phyloP scores from a whole-genome alignment of 116 monocot species.

The Iris pallida region DNA sequence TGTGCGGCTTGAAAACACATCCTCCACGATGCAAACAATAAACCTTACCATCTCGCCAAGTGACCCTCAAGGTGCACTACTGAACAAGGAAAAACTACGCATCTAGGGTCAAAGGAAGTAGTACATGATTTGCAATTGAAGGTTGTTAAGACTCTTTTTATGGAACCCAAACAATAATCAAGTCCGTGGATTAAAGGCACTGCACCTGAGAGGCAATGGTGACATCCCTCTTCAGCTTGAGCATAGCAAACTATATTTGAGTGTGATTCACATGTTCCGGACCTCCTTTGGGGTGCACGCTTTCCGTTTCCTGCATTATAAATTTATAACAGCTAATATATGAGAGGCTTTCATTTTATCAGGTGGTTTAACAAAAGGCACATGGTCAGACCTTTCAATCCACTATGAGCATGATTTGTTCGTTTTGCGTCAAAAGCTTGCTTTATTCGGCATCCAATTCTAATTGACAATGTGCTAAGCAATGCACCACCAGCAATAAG shows the following conservation, averaged over 20 bases:
- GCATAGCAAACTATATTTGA: constrained; percentile 48
- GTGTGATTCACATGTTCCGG: constrained; percentile 39
- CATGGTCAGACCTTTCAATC: constrained; percentile 41
- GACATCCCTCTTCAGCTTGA: constrained; percentile 38
- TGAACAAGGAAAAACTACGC: no score
- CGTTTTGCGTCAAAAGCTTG: constrained; percentile 44
- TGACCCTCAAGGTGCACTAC: no score
- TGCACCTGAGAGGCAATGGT: constrained; percentile 55
- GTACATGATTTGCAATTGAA: no score
- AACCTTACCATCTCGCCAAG: no score
- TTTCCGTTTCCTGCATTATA: constrained; percentile 37
- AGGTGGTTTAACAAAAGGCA: neutral
- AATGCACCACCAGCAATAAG: constrained; percentile 74
- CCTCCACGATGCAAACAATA: no score
- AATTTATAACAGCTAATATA: constrained; percentile 6
- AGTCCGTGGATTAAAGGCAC: neutral
- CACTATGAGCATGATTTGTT: constrained; percentile 17
- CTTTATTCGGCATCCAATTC: constrained; percentile 62
- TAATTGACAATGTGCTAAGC: constrained; percentile 59
- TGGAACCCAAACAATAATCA: neutral
- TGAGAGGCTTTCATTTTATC: neutral
- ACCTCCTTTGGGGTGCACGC: constrained; percentile 19
- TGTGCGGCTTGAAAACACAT: no score
- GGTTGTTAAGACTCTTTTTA: no score
- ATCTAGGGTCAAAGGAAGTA: no score